phyloP scores from a whole-genome alignment of 2,329 filamentous ascomycete genomes.

The Aspergillus viridinutans region DNA sequence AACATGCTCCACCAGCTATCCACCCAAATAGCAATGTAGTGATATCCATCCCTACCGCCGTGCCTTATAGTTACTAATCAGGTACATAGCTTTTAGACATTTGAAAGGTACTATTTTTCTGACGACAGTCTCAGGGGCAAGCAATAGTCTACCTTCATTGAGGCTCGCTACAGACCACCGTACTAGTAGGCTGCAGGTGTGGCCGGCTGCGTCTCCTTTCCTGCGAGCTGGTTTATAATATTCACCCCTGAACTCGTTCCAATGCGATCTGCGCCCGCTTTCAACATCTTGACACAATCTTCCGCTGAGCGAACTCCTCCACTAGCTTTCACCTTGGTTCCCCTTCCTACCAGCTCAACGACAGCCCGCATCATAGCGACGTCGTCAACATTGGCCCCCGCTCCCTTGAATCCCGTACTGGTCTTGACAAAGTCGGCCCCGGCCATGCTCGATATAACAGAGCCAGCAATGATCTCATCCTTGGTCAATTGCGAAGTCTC shows the following conservation, averaged over 20 bases:
- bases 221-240: slow-evolving; percentile 47
- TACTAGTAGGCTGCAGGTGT: slow-evolving; percentile 10
- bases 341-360: slow-evolving; percentile 40
- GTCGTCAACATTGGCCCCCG: slow-evolving; percentile 50
- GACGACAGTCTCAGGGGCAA: not conserved
- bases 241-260: slow-evolving; percentile 54
- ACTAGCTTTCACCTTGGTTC: slow-evolving; percentile 54
- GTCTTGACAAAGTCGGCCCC: slow-evolving; percentile 59
- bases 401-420: slow-evolving; percentile 55
- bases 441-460: slow-evolving; percentile 49
- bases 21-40: too few relatives aligned
- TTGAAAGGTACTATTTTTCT: not conserved
- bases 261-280: slow-evolving; percentile 53
- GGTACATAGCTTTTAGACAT: not conserved
- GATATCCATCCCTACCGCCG: too few relatives aligned
- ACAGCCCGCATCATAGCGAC: slow-evolving; percentile 53
- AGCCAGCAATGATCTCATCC: slow-evolving; percentile 51
- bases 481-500: slow-evolving; percentile 52
- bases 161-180: not conserved
- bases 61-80: not conserved
- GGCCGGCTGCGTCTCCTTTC: slow-evolving; percentile 16
- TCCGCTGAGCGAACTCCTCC: slow-evolving; percentile 52
- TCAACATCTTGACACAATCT: slow-evolving; percentile 52
- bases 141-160: not conserved
- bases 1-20: too few relatives aligned